phyloP scores from a whole-genome alignment of 306 rosid genomes.

The Delonix regia region DNA sequence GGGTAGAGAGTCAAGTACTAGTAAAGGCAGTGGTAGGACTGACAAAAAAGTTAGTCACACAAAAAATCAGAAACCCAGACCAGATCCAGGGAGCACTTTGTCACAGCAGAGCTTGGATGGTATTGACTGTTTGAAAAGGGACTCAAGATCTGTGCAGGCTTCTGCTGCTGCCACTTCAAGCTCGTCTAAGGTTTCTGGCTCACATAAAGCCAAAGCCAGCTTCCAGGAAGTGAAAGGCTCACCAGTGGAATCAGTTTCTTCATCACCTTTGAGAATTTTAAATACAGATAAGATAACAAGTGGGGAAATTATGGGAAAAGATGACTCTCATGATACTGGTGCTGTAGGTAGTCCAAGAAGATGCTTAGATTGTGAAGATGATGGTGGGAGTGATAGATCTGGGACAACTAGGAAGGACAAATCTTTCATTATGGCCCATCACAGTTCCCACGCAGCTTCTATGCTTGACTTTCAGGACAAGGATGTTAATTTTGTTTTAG shows the following conservation, averaged over 20 bases:
- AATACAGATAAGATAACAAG: conserved; percentile 62
- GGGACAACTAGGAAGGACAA: conserved; percentile 62
- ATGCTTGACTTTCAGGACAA: conserved; percentile 49
- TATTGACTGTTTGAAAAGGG: conserved; percentile 64
- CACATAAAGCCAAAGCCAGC: conserved; percentile 82
- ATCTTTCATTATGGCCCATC: conserved; percentile 42
- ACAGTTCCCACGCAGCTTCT: conserved; percentile 45
- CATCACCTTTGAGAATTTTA: conserved; percentile 87
- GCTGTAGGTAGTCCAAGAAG: conserved; percentile 55
- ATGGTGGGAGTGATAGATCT: conserved; percentile 64
- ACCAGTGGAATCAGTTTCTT: conserved; percentile 98
- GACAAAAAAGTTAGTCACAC: conserved; percentile 67
- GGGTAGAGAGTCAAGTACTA: conserved; percentile 72
- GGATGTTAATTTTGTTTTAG: conserved; percentile 51
- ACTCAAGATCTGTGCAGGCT: conserved; percentile 60
- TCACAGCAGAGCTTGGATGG: conserved; percentile 69
- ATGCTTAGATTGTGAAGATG: conserved; percentile 73
- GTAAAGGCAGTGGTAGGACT: conserved; percentile 65
- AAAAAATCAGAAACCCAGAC: conserved; percentile 58
- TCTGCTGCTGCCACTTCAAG: conserved; percentile 93
- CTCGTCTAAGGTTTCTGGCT: conserved; percentile 94
- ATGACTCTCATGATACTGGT: conserved; percentile 53
- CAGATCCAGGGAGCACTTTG: conserved; percentile 45
- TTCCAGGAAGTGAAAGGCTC: conserved; percentile 93
- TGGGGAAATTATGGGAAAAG: conserved; percentile 58